Base-by-base conservation (phyloP, 1,139 yeast genomes). In the Scheffersomyces titani region DNA sequence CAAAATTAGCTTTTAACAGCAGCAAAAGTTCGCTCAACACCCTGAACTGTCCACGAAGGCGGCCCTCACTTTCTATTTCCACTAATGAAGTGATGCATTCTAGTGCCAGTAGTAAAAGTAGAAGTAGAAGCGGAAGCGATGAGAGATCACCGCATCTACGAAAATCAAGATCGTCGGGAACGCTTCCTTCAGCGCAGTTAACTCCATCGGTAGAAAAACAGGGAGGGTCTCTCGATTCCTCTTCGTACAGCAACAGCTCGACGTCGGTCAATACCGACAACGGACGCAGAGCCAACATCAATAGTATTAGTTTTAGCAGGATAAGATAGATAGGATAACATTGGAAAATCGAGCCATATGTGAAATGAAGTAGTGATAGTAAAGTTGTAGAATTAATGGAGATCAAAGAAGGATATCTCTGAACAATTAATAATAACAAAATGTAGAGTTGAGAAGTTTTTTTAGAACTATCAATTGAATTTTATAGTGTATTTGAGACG, bases 231-330 rank as follows among this genome's bases (percentile, higher is more conserved):
- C 40, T 30, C 16, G 40, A 30, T 11, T 30, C 40, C 13, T 30
- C 40, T 7, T 30, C 40, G 13, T 30, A 30, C 40, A 30, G 13
- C 40, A 30, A 30, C 40, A 30, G 40, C 40, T 30, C 40, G 40
- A 30, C 40, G 9, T 30, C 40, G 40, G 40, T 30, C 40, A 30
- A 30, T 30, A 5, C 13, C 13, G 40, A 30, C 6, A 11, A 7
- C 40, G 40, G 40, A 16, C 40, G 40, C 46, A 55, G 59, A 49
- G 51, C 54, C 21, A 61, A 58, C 22, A 54, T 63, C 44, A 62
- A 55, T 46, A 69, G 72, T 54, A 71, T 76, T 16, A 72, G 73
- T 57, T 76, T 76, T 57, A 76, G 75, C 60, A 67, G 80, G 57
- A 65, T 75, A 18, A 64, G 79, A 49, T 73, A 61, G 57, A 18